Evolutionary conservation across 1,284 basidiomycete genomes (phyloP), one percentile per base, ranked within the genome.

Genomic region (Boletus albobrunnescens): DNA sequence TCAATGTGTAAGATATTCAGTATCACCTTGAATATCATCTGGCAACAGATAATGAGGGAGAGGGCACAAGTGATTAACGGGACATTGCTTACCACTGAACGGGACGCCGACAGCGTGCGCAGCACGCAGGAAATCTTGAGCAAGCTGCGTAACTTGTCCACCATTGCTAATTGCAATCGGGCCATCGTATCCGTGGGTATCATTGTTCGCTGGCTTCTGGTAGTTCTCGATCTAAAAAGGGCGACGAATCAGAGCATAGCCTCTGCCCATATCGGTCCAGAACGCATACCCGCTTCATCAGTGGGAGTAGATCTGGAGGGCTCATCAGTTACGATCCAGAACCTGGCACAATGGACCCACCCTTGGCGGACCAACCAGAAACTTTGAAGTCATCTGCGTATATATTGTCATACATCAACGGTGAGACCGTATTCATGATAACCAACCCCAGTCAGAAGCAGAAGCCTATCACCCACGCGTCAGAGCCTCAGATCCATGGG

Each of bases 121-220:
- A 9, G 82, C 82, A 36, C 83, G 71, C 48, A 86, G 60, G 72
- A 85, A 87, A 63, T 86, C 83, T 46, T 85, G 80, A 13, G 81
- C 83, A 31, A 86, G 73, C 6, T 73, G 69, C 13, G 73, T 78
- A 51, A 82, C 72, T 41, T 76, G 74, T 49, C 81, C 81, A 56
- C 82, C 81, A 54, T 84, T 82, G 54, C 77, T 81, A 59, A 85
- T 84, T 11, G 81, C 81, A 48, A 87, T 82, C 14, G 83, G 83
- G 3, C 84, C 84, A 50, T 82, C 77, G 56, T 83, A 83, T 46
- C 81, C 83, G 58, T 84, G 82, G 1, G 75, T 78, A 52, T 82
- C 72, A 57, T 72, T 72, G 55, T 73, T 73, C 23, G 48, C 57
- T 3, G 84, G 82, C 68, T 85, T 84, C 71, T 85, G 84, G 59